Evolutionary conservation across 495 filamentous ascomycete species (phyloP), one percentile per base, ranked within the genome.

Genomic region (Sabuloglossum arenarium): DNA sequence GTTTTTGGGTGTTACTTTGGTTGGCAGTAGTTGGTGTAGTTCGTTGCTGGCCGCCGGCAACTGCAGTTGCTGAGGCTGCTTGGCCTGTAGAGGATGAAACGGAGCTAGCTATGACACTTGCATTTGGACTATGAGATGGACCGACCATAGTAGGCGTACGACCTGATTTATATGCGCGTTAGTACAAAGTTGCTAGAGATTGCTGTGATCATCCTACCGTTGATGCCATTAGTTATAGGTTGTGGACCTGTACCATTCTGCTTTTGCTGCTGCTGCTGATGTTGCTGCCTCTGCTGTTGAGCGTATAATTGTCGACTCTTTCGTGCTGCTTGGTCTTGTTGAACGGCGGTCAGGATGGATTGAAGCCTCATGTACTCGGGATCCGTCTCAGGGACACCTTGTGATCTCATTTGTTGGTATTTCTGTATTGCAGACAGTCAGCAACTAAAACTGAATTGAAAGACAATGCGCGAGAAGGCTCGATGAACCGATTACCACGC

Each of bases 281-380:
- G 71, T 16, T 73, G 68, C 56, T 76, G 69, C 25, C 68, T 67
- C 59, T 69, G 65, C 47, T 75, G 73, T 50, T 70, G 65, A 34
- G 64, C 60, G 6, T 63, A 60, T 31, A 59, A 57, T 56, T 78
- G 73, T 53, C 66, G 64, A 60, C 75, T 71, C 52, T 71, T 73
- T 34, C 69, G 66, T 51, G 67, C 71, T 29, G 64, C 59, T 57
- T 75, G 70, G 51, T 71, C 65, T 61, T 64, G 79, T 60, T 85
- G 80, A 27, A 91, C 69, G 24, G 72, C 72, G 14, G 72, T 61
- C 21, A 94, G 75, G 29, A 88, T 73, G 24, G 79, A 73, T 51
- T 82, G 78, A 14, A 77, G 75, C 68, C 86, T 89, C 54, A 83
- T 69, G 62, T 81, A 85, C 65, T 94, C 88, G 34, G 88, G 87